phyloP scores from a whole-genome alignment of 1,284 basidiomycete genomes.

The Dichomitus squalens region DNA sequence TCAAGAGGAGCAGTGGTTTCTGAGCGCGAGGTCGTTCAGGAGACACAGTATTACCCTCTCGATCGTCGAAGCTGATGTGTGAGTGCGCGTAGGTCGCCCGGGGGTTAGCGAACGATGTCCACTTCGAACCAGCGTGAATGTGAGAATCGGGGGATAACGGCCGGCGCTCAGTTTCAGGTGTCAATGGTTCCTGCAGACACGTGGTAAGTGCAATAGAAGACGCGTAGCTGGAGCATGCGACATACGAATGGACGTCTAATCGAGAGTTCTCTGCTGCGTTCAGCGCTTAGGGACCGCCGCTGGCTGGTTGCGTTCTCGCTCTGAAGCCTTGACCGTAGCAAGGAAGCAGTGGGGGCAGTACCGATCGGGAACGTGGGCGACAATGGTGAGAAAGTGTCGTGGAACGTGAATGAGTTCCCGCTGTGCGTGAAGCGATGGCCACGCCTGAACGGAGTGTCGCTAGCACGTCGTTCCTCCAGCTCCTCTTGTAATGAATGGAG shows the following conservation, averaged over 20 bases:
- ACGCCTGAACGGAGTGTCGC: slow-evolving; percentile 33
- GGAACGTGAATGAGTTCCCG: slow-evolving; percentile 22
- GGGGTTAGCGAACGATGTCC: slow-evolving; percentile 43
- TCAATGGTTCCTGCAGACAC: slow-evolving; percentile 54
- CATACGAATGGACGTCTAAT: slow-evolving; percentile 44
- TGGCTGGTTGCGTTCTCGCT: slow-evolving; percentile 16
- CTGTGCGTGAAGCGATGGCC: slow-evolving; percentile 29
- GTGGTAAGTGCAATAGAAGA: not conserved
- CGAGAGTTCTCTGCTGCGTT: slow-evolving; percentile 34
- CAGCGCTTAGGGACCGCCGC: slow-evolving; percentile 34
- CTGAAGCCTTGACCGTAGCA: slow-evolving; percentile 26
- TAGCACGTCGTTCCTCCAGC: slow-evolving; percentile 68
- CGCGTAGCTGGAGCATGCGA: slow-evolving; percentile 4
- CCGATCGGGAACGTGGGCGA: slow-evolving; percentile 34
- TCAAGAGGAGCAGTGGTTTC: slow-evolving; percentile 59
- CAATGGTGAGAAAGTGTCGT: slow-evolving; percentile 24
- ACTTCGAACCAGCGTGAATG: slow-evolving; percentile 43
- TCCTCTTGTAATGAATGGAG: slow-evolving; percentile 70
- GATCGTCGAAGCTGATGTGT: slow-evolving; percentile 47
- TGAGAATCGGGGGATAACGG: slow-evolving; percentile 62
- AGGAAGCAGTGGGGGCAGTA: slow-evolving; percentile 28
- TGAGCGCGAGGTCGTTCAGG: slow-evolving; percentile 45
- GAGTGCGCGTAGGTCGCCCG: slow-evolving; percentile 41
- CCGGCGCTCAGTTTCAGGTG: slow-evolving; percentile 58
- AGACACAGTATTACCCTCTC: slow-evolving; percentile 37